phyloP scores from a whole-genome alignment of 2,329 filamentous ascomycete genomes.

The Trichocomaceae sp. region DNA sequence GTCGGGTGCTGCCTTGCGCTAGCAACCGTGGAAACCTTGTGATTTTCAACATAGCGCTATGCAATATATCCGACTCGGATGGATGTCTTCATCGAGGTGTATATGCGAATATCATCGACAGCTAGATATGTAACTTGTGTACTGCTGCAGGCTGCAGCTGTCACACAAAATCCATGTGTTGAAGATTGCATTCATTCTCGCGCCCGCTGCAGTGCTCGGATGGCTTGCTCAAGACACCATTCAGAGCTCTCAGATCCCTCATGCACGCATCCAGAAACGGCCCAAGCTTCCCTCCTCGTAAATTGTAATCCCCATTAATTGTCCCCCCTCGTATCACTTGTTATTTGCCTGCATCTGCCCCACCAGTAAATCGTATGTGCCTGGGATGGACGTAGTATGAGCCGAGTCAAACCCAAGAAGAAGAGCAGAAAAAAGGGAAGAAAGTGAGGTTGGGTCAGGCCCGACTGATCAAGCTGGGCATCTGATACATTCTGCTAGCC shows the following conservation, averaged over 20 bases:
- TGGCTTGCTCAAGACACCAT: slow-evolving; percentile 4
- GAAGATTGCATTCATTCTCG: not conserved
- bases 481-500: slow-evolving; percentile 17
- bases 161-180: slow-evolving; percentile 8
- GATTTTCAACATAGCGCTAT: not conserved
- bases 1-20: not conserved
- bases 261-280: slow-evolving; percentile 6
- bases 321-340: not conserved
- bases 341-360: not conserved
- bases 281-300: slow-evolving; percentile 9
- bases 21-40: not conserved
- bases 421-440: not conserved
- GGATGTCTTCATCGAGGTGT: too few species aligned
- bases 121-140: not conserved
- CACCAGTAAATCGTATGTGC: not conserved
- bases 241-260: slow-evolving; percentile 21
- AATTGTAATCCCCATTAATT: not conserved
- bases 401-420: not conserved
- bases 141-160: not conserved
- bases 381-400: not conserved
- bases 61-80: too few species aligned
- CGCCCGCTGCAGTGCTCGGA: slow-evolving; percentile 7
- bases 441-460: slow-evolving; percentile 11
- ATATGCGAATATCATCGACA: not conserved
- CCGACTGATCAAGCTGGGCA: slow-evolving; percentile 11